phyloP scores from a whole-genome alignment of 805 yeast species.

The Candida schatavii region DNA sequence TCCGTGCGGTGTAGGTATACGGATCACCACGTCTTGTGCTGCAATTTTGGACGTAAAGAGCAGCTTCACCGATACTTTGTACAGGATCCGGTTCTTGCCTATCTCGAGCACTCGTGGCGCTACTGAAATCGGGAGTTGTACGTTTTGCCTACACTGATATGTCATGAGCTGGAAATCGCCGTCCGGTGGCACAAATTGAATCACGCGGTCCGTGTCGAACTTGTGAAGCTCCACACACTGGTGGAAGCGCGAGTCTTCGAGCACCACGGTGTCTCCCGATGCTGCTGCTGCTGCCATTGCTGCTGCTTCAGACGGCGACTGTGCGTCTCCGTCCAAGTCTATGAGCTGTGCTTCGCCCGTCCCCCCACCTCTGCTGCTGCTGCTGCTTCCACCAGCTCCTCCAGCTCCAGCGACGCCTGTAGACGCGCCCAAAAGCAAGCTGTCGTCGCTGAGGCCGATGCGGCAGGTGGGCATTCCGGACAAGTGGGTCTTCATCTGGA shows the following conservation, averaged over 20 bases:
- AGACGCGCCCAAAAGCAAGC: slow-evolving; percentile 20
- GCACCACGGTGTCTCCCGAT: slow-evolving; percentile 34
- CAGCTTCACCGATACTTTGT: slow-evolving; percentile 61
- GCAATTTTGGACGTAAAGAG: slow-evolving; percentile 53
- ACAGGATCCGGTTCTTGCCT: slow-evolving; percentile 47
- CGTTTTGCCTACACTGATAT: slow-evolving; percentile 48
- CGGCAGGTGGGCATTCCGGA: slow-evolving; percentile 83
- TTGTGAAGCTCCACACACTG: slow-evolving; percentile 76
- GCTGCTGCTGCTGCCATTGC: background rate
- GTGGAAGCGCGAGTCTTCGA: slow-evolving; percentile 82
- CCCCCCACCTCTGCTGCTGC: too few relatives aligned
- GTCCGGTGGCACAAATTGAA: slow-evolving; percentile 82
- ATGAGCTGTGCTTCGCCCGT: slow-evolving; percentile 13
- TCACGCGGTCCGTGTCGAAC: slow-evolving; percentile 61
- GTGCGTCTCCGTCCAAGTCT: slow-evolving; percentile 18
- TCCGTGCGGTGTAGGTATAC: slow-evolving; percentile 63
- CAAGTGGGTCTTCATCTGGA: slow-evolving; percentile 66
- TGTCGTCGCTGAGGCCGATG: slow-evolving; percentile 67
- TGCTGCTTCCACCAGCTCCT: background rate
- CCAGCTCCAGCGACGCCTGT: too few relatives aligned
- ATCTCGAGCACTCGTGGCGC: slow-evolving; percentile 49
- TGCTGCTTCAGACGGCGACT: slow-evolving; percentile 30
- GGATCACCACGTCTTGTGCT: slow-evolving; percentile 62
- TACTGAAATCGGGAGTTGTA: slow-evolving; percentile 69
- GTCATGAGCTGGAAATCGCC: slow-evolving; percentile 82